A percentile compares a stretch with the other conserved stretches of the same genome.
phyloP scores from a whole-genome alignment of 2,329 filamentous ascomycete species.

The Hypoxylon sp. region DNA sequence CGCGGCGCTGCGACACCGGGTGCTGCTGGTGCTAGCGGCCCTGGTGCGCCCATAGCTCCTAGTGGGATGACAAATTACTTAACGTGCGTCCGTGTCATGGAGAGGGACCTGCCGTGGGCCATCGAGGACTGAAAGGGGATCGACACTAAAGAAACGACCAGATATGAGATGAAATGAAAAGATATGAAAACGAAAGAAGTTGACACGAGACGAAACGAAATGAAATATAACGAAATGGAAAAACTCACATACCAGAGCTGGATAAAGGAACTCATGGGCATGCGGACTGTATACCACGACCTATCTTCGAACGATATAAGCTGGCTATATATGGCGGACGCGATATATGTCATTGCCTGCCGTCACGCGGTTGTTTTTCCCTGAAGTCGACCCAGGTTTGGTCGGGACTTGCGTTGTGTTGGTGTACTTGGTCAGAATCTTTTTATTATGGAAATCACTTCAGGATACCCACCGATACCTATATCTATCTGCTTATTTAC shows the following conservation, averaged over 20 bases:
- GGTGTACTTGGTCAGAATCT: constrained; percentile 30
- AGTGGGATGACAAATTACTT: constrained; percentile 50
- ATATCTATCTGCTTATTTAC: constrained; percentile 31
- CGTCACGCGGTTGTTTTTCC: constrained; percentile 10
- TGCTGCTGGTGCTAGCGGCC: constrained; percentile 58
- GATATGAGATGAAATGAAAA: constrained; percentile 25
- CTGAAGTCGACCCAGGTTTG: constrained; percentile 30
- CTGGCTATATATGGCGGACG: constrained; percentile 7
- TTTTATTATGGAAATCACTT: constrained; percentile 33
- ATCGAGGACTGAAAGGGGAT: constrained; percentile 43
- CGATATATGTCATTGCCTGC: constrained; percentile 1
- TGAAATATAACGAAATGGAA: constrained; percentile 12
- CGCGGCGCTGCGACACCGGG: constrained; percentile 55
- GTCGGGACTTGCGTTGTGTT: constrained; percentile 12
- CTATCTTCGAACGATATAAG: constrained; percentile 3
- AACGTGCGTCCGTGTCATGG: constrained; percentile 52
- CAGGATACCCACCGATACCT: constrained; percentile 41
- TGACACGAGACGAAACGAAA: constrained; percentile 24
- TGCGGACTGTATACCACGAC: not conserved
- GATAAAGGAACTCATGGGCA: constrained; percentile 10
- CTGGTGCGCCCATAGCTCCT: constrained; percentile 35
- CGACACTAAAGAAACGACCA: not conserved
- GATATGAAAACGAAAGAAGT: constrained; percentile 20
- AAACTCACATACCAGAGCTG: constrained; percentile 11
- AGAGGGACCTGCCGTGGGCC: constrained; percentile 53